These are phyloP conservation scores for Pseudogymnoascus sp. DNA, from an alignment of 2,329 filamentous ascomycete genomes.

Conservation along the genomic window DNA sequence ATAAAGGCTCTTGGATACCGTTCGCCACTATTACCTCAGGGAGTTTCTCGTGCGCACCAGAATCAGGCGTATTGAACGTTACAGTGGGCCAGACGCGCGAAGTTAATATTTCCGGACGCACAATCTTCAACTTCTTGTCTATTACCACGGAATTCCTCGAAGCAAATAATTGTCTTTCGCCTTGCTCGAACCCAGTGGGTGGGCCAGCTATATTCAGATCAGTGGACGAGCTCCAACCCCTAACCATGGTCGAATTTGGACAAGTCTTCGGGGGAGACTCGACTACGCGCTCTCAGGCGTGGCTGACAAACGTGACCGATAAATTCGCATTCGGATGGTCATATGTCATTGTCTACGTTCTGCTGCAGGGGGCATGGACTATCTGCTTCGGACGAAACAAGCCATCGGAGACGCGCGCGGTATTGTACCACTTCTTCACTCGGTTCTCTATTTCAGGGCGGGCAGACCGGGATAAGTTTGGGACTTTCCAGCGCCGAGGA, in stretches of 20 bases:
- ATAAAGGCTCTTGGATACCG: not conserved
- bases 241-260: not conserved
- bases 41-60: not conserved
- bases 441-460: not conserved
- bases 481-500: not conserved
- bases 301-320: not conserved
- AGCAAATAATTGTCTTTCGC: not conserved
- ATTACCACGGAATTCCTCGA: not conserved
- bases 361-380: not conserved
- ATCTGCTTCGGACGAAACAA: slow-evolving; percentile 2
- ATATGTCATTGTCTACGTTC: not conserved
- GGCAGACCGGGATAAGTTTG: not conserved
- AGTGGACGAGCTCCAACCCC: not conserved
- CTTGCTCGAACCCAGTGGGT: not conserved
- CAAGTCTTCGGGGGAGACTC: not conserved
- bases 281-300: not conserved
- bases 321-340: not conserved
- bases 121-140: not conserved
- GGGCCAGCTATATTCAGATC: not conserved
- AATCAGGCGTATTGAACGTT: not conserved
- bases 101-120: not conserved
- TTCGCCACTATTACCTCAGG: not conserved
- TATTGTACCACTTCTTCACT: not conserved
- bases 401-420: not conserved
- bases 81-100: not conserved